Conservation (phyloP, 768 basidiomycete genomes). For the Leccinum ochraceum region DNA sequence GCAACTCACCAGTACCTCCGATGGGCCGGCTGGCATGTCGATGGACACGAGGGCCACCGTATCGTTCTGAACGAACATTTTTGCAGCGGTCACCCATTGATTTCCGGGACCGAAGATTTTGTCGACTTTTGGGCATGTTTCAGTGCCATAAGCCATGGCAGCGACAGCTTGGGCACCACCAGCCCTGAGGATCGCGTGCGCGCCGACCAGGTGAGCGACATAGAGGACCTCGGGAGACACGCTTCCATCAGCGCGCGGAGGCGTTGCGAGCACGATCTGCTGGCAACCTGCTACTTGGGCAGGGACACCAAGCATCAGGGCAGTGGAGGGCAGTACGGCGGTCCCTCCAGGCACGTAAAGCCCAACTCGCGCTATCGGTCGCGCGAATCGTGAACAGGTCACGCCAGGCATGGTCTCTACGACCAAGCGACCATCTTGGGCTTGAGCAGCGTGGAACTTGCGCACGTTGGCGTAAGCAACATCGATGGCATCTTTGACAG, state of each 20-base stretch:
- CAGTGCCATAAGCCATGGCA: constrained; percentile 95
- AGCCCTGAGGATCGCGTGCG: constrained; percentile 87
- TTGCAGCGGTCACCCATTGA: constrained; percentile 99
- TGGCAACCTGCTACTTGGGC: constrained; percentile 96
- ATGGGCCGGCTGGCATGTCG: constrained; percentile 99
- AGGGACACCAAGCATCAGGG: constrained; percentile 96
- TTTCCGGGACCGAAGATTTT: constrained; percentile 99
- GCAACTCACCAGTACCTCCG: constrained; percentile 84
- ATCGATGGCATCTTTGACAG: constrained; percentile 82
- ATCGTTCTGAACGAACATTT: constrained; percentile 99
- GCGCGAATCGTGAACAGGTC: constrained; percentile 90
- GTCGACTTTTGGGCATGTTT: constrained; percentile 95
- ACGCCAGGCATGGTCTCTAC: constrained; percentile 99
- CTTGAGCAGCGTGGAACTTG: constrained; percentile 90
- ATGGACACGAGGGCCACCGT: constrained; percentile 95
- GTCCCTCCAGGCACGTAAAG: constrained; percentile 98
- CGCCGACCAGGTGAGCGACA: constrained; percentile 89
- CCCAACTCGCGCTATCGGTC: constrained; percentile 94
- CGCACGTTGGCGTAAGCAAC: constrained; percentile 88
- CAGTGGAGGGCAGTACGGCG: constrained; percentile 93
- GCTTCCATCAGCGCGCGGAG: constrained; percentile 90
- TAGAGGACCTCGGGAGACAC: constrained; percentile 98
- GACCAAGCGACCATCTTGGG: constrained; percentile 63
- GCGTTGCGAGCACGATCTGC: constrained; percentile 91
- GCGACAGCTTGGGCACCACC: constrained; percentile 97